Conservation (phyloP, 2,329 filamentous ascomycete genomes). For the Fusarium caatingaense region DNA sequence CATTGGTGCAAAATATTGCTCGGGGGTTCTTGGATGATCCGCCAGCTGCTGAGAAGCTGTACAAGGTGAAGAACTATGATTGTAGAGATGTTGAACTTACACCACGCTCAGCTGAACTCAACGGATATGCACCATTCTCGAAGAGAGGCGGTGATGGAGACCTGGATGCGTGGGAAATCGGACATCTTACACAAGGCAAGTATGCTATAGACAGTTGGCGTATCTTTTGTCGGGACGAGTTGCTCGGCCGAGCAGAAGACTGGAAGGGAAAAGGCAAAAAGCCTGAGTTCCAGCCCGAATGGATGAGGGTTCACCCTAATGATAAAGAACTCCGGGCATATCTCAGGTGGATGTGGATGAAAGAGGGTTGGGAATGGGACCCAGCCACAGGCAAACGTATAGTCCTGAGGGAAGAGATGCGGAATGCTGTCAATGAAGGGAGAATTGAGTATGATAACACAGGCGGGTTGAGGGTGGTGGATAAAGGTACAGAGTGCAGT, state of each 20-base stretch:
- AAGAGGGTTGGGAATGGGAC: slow-evolving; percentile 87
- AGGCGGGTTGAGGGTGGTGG: slow-evolving; percentile 60
- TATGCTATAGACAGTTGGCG: slow-evolving; percentile 93
- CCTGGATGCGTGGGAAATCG: slow-evolving; percentile 79
- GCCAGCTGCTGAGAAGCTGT: slow-evolving; percentile 68
- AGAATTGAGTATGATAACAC: slow-evolving; percentile 66
- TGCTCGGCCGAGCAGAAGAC: slow-evolving; percentile 73
- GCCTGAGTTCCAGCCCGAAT: slow-evolving; percentile 80
- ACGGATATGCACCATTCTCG: background rate
- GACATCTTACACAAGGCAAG: slow-evolving; percentile 81
- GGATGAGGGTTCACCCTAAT: slow-evolving; percentile 84
- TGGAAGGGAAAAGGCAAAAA: slow-evolving; percentile 70
- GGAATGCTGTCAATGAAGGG: slow-evolving; percentile 66
- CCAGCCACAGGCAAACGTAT: slow-evolving; percentile 73
- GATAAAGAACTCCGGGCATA: slow-evolving; percentile 93
- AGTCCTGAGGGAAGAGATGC: slow-evolving; percentile 64
- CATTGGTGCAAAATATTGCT: slow-evolving; percentile 76
- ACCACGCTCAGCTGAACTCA: background rate
- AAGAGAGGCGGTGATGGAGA: slow-evolving; percentile 24
- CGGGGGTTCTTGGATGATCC: slow-evolving; percentile 73
- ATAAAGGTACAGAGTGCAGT: slow-evolving; percentile 8
- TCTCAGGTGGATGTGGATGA: slow-evolving; percentile 91
- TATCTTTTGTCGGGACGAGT: slow-evolving; percentile 87
- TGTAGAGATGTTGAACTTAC: slow-evolving; percentile 47
- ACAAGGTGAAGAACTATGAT: slow-evolving; percentile 62